Evolutionary conservation across 208 protist genomes (phyloP).

Genomic region (Leishmania aethiopica): DNA sequence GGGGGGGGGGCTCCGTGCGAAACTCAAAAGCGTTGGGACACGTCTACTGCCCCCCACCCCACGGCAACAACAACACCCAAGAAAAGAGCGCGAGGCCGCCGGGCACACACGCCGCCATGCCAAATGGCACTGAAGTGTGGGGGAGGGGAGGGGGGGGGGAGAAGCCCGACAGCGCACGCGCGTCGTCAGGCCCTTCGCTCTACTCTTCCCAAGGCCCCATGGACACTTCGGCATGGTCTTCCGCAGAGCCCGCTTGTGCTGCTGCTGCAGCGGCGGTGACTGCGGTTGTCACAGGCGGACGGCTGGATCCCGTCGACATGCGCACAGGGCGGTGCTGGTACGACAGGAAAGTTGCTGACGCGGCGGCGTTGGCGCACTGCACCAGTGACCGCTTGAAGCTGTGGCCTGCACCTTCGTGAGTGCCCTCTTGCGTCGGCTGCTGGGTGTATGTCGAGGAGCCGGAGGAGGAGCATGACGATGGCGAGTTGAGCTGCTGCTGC

Average conservation of each 20-base stretch:
- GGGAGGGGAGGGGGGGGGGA: background rate
- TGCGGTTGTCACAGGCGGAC: background rate
- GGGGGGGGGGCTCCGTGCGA: too few relatives aligned
- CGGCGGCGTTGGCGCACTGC: conserved; percentile 14
- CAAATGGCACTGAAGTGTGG: background rate
- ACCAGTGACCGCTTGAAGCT: conserved; percentile 1
- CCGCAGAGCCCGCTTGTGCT: conserved; percentile 1
- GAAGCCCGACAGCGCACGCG: background rate
- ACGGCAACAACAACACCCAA: too few relatives aligned
- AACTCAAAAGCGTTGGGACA: too few relatives aligned
- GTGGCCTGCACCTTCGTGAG: background rate
- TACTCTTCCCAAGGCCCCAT: conserved; percentile 20
- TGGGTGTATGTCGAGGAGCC: background rate
- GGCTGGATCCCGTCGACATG: background rate
- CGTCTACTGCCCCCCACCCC: accelerated
- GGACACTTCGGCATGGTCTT: background rate
- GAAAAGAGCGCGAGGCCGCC: too few relatives aligned
- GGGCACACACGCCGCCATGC: too few relatives aligned
- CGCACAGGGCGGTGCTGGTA: background rate
- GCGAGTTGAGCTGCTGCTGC: conserved; percentile 4
- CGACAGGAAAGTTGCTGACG: background rate
- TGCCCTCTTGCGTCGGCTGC: background rate
- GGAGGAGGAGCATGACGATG: conserved; percentile 11
- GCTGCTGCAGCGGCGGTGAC: background rate
- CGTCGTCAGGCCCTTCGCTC: background rate